Evolutionary conservation across 2,329 filamentous ascomycete species (phyloP).

Genomic region (Colletotrichum falcatum): DNA sequence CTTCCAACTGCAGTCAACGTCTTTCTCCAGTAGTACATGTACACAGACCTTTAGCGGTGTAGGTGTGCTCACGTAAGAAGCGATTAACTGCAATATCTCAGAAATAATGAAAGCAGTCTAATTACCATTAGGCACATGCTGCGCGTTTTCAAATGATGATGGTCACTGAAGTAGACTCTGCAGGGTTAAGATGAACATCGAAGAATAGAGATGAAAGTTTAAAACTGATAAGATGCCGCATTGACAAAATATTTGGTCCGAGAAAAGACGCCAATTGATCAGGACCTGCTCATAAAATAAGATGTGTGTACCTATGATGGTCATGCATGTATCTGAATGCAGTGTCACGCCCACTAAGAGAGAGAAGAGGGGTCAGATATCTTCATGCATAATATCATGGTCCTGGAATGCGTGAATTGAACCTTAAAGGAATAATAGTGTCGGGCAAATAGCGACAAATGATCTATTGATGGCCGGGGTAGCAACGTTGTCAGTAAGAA

Average conservation of each 20-base stretch:
- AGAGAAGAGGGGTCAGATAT: too few relatives aligned
- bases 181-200: neutral
- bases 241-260: neutral
- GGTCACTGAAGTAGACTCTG: neutral
- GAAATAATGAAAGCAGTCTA: neutral
- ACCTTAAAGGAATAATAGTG: too few relatives aligned
- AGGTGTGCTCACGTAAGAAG: neutral
- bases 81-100: neutral
- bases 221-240: too few relatives aligned
- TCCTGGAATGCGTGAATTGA: too few relatives aligned
- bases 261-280: neutral
- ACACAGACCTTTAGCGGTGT: too few relatives aligned
- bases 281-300: neutral
- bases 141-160: neutral
- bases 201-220: neutral
- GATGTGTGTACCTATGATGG: too few relatives aligned
- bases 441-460: too few relatives aligned
- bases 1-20: neutral
- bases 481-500: too few relatives aligned
- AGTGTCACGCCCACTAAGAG: too few relatives aligned
- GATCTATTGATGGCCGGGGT: too few relatives aligned
- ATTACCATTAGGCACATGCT: neutral
- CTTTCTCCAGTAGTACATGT: neutral
- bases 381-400: too few relatives aligned
- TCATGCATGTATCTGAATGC: too few relatives aligned